Conservation (phyloP, 2,329 filamentous ascomycete genomes). For the Teratosphaeria zuluensis region DNA sequence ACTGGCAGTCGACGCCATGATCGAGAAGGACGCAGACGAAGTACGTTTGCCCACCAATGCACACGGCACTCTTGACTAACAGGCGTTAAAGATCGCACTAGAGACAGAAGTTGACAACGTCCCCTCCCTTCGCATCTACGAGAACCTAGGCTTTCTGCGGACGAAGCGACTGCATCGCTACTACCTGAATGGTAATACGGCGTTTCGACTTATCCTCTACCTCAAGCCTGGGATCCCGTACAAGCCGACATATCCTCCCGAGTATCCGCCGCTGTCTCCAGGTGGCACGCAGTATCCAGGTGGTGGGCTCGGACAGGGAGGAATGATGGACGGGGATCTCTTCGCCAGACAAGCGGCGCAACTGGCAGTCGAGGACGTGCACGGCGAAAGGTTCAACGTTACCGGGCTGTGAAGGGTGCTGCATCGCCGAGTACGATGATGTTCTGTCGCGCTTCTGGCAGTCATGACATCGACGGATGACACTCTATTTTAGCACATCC, state of each 20-base stretch:
- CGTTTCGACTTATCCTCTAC: constrained; percentile 77
- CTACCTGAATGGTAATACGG: constrained; percentile 92
- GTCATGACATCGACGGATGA: too few species aligned
- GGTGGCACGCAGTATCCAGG: background rate
- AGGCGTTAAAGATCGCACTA: constrained; percentile 57
- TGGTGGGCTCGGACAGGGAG: constrained; percentile 4
- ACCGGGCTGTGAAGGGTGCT: background rate
- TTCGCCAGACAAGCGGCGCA: constrained; percentile 20
- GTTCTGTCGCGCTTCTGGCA: too few species aligned
- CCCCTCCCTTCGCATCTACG: constrained; percentile 84
- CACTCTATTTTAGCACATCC: too few species aligned
- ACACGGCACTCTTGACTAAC: background rate
- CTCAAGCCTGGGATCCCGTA: constrained; percentile 52
- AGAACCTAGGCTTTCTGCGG: constrained; percentile 79
- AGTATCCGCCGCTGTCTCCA: constrained; percentile 11
- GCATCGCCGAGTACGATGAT: too few species aligned
- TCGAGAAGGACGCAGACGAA: constrained; percentile 73
- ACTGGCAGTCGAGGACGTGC: constrained; percentile 18
- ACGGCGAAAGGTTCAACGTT: constrained; percentile 10
- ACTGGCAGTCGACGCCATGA: constrained; percentile 86
- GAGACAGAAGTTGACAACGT: constrained; percentile 93
- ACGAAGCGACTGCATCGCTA: constrained; percentile 92
- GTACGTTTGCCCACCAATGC: constrained; percentile 23
- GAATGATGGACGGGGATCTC: constrained; percentile 15
- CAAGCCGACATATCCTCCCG: constrained; percentile 25